Conservation (phyloP, 2,329 filamentous ascomycete species). For the Alternaria triticina region DNA sequence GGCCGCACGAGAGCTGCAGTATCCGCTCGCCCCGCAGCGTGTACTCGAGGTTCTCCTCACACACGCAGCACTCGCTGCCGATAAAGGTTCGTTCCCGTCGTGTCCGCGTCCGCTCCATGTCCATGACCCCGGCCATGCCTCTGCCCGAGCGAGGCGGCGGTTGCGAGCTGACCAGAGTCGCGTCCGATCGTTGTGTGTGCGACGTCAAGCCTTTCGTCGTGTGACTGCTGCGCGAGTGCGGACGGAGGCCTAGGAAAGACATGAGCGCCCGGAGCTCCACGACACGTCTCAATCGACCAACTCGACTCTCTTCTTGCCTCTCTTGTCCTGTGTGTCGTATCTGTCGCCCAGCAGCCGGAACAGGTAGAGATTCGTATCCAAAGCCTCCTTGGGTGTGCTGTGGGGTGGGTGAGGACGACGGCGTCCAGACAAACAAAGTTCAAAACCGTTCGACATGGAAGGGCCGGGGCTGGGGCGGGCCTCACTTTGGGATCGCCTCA, state of each 20-base stretch:
- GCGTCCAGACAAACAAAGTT: conserved; percentile 41
- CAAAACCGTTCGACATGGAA: conserved; percentile 48
- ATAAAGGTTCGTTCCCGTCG: conserved; percentile 94
- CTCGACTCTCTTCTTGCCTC: conserved; percentile 45
- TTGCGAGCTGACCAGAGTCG: conserved; percentile 32
- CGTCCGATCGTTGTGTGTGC: conserved; percentile 28
- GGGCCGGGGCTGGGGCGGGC: conserved; percentile 31
- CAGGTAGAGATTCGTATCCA: conserved; percentile 44
- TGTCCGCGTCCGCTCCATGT: conserved; percentile 76
- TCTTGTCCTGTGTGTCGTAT: conserved; percentile 28
- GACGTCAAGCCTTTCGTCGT: conserved; percentile 29
- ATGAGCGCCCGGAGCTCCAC: conserved; percentile 49
- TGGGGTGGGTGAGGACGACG: conserved; percentile 29
- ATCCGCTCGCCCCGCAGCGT: conserved; percentile 93
- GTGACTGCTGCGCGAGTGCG: conserved; percentile 45
- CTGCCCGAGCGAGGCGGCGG: conserved; percentile 42
- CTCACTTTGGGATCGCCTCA: conserved; percentile 47
- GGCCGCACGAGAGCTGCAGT: conserved; percentile 93
- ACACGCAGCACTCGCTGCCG: conserved; percentile 92
- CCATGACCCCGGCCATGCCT: conserved; percentile 70
- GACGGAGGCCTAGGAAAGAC: conserved; percentile 50
- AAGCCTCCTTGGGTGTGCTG: conserved; percentile 25
- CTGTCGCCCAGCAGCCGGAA: conserved; percentile 42
- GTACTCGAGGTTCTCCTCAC: conserved; percentile 95
- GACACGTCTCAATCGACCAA: conserved; percentile 42